Conservation (phyloP, 164 flowering plant species). For the Tetracentron sinense region DNA sequence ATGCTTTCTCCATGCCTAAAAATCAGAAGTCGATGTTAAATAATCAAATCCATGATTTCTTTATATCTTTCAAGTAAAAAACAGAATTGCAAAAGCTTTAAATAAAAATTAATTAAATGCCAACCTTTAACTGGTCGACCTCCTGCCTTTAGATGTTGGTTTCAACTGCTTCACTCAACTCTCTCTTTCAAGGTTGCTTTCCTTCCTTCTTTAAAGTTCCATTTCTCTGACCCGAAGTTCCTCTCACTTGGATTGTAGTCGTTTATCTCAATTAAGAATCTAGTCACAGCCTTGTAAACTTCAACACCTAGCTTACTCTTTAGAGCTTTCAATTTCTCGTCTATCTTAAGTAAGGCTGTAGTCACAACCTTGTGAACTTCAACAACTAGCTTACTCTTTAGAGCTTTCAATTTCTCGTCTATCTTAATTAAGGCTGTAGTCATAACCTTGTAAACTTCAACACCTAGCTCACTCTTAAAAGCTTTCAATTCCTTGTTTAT, state of each 20-base stretch:
- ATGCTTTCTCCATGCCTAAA: no score
- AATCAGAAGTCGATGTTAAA: no score
- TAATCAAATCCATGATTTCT: no score
- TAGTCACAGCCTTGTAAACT: conserved; percentile 34
- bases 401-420: conserved; percentile 25
- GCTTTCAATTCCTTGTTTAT: no score
- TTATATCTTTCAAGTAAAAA: no score
- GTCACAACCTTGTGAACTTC: conserved; percentile 38
- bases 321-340: conserved; percentile 29
- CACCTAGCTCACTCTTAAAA: conserved; percentile 39
- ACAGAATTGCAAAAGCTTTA: no score
- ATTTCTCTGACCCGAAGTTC: conserved; percentile 39
- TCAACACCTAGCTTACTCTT: conserved; percentile 39
- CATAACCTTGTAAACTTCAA: conserved; percentile 38
- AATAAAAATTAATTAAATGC: no score
- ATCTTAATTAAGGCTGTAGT: conserved; percentile 33
- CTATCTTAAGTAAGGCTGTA: conserved; percentile 35
- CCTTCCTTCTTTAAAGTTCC: conserved; percentile 49
- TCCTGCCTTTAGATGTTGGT: no score
- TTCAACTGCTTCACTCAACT: conserved; percentile 27
- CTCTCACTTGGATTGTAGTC: conserved; percentile 63
- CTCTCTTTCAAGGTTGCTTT: conserved; percentile 50
- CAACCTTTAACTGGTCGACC: no score
- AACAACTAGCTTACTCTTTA: conserved; percentile 38
- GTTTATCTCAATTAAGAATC: conserved; percentile 43